Evolutionary conservation across 495 filamentous ascomycete genomes (phyloP), one percentile per base, ranked within the genome.

Genomic region (Rhypophila decipiens): DNA sequence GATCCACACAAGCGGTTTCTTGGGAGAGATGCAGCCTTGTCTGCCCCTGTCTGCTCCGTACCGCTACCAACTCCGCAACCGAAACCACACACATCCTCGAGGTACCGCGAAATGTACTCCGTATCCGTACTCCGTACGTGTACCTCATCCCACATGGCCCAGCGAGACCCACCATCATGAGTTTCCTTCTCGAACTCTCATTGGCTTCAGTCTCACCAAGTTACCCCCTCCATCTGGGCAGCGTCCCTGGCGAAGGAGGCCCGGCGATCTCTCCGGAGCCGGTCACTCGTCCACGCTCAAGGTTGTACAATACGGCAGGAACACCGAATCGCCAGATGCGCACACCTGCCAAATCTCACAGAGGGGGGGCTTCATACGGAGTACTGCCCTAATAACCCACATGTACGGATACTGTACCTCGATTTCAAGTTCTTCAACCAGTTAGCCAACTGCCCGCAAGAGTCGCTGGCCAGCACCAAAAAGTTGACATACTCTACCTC

Each of bases 71-170:
- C 51, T 53, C 46, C 51, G 44, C 50, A 50, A 3, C n/a, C n/a
- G n/a, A 38, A 17, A 18, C 39, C 34, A 23, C 35, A 22, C 38
- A 21, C 48, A 45, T 39, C 42, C 37, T 53, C 44, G 39, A 53
- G 40, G 44, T n/a, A n/a, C n/a, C n/a, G n/a, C n/a, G n/a, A n/a
- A n/a, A n/a, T n/a, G n/a, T n/a, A n/a, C n/a, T n/a, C n/a, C n/a
- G n/a, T n/a, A n/a, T n/a, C n/a, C n/a, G n/a, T n/a, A n/a, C n/a
- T n/a, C n/a, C n/a, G n/a, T n/a, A n/a, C n/a, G n/a, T n/a, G n/a
- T n/a, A n/a, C n/a, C n/a, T n/a, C 19, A 38, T 34, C 51, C 47
- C 42, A 50, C 51, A 51, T 46, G 43, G 49, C 42, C 33, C 47
- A 11, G 31, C 19, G 36, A 31, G 7, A 37, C 46, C 46, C 38